Evolutionary conservation across 805 yeast genomes (phyloP).

Genomic region (Nakazawaea anatomiae): DNA sequence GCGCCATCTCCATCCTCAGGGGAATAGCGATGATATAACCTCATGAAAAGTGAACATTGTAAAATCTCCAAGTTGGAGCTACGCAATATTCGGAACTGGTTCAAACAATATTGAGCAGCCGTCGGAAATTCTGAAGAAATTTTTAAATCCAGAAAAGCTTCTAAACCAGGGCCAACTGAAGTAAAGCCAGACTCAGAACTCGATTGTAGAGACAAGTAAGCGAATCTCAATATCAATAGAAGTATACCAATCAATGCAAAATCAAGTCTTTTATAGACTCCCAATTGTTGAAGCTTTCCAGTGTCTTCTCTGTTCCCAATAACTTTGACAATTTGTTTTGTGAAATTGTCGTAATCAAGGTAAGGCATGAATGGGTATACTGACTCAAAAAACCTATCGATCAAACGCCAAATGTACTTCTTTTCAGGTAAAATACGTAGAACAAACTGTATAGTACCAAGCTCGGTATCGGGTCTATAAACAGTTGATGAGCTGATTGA

Average conservation of each 20-base stretch:
- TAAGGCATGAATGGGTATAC: conserved; percentile 45
- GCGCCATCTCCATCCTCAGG: conserved; percentile 45
- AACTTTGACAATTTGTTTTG: conserved; percentile 22
- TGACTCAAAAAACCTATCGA: conserved; percentile 35
- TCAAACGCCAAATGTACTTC: conserved; percentile 32
- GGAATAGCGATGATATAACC: conserved; percentile 35
- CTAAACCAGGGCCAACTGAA: not conserved
- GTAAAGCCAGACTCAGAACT: not conserved
- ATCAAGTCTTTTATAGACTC: conserved; percentile 17
- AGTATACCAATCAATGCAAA: conserved; percentile 8
- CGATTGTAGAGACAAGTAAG: conserved; percentile 2
- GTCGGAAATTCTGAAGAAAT: conserved; percentile 34
- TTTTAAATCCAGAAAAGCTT: not conserved
- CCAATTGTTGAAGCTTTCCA: conserved; percentile 10
- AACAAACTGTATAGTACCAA: conserved; percentile 21
- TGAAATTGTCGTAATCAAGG: conserved; percentile 32
- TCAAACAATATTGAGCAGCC: conserved; percentile 40
- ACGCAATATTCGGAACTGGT: conserved; percentile 38
- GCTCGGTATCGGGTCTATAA: conserved; percentile 15
- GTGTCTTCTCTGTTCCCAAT: conserved; percentile 25
- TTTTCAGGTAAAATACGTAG: conserved; percentile 31
- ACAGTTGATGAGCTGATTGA: not conserved
- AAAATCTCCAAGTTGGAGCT: conserved; percentile 36
- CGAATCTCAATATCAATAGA: conserved; percentile 6
- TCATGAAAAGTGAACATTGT: conserved; percentile 38